A percentile compares a stretch with the other conserved stretches of the same genome.
Evolutionary conservation across 2,329 filamentous ascomycete species (phyloP).

Genomic region (Davidsoniella neocaledoniae): DNA sequence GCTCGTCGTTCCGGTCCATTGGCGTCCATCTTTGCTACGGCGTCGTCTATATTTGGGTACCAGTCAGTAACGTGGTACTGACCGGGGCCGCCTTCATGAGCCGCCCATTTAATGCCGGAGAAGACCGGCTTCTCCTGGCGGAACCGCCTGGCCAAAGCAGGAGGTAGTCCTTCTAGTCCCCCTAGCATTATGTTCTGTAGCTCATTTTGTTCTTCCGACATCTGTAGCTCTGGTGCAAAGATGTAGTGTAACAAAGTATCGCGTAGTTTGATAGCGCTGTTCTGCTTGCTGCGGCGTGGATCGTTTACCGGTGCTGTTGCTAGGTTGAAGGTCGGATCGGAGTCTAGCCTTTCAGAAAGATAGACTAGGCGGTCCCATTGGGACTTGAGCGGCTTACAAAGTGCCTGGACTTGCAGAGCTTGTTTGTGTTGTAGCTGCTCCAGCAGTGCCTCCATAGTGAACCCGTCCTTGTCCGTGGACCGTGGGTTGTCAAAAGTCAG

Average conservation of each 20-base stretch:
- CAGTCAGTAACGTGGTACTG: conserved; percentile 8
- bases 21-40: not conserved
- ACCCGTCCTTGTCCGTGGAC: not conserved
- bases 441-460: not conserved
- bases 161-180: not conserved
- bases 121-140: not conserved
- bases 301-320: not conserved
- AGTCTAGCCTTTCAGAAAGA: conserved; percentile 9
- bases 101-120: conserved; percentile 4
- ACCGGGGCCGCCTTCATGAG: not conserved
- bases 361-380: conserved; percentile 15
- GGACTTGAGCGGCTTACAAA: conserved; percentile 12
- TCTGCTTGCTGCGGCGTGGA: conserved; percentile 7
- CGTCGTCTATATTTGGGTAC: conserved; percentile 7
- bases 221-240: not conserved
- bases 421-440: conserved; percentile 5
- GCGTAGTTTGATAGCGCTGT: conserved; percentile 7
- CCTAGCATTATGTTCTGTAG: not conserved
- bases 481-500: not conserved
- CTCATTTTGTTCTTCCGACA: not conserved
- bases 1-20: not conserved
- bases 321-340: not conserved
- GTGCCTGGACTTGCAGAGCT: not conserved
- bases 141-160: not conserved
- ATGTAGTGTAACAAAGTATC: conserved; percentile 2